Base-by-base conservation (phyloP, 495 filamentous ascomycete genomes). In the Lasiosphaeriaceae sp. region DNA sequence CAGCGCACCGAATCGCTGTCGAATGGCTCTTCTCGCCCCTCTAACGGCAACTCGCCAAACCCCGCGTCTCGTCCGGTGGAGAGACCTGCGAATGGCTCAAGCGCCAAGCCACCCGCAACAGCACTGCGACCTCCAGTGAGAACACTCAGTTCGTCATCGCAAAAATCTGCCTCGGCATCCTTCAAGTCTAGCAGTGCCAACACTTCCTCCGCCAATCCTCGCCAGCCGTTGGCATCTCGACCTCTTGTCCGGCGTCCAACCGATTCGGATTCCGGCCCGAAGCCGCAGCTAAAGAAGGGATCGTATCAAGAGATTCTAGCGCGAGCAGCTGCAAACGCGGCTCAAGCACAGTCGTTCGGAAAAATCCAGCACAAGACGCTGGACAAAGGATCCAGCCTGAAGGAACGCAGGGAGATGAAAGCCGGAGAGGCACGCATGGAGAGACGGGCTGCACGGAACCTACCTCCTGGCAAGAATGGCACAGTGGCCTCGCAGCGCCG, bases 301-400 rank as follows among this genome's bases (percentile, higher is more conserved):
- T 85, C 84, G 1, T 91, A 75, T 63, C 78, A 79, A 45, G 85
- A 87, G 58, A 86, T 90, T 54, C 80, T 91, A 76, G 83, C 81
- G 19, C 77, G 83, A 55, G 88, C 83, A 8, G 77, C 84, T 64
- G 79, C 76, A 43, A 78, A 74, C 41, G 71, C 85, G 57, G 71
- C 66, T 37, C 66, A 63, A 8, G 70, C 77, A 62, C 72, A 71
- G 17, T 69, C 74, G 26, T 70, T 81, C 7, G 80, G 80, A 20
- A 77, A 77, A 65, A 83, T 83, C 44, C 78, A 81, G 55, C 80
- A 83, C 61, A 82, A 80, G 66, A 58, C 73, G n/a, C 70, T 79
- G 2, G 77, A 79, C 60, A 75, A 71, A 47, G 54, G 57, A 2
- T 49, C 68, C 8, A 72, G 58, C 35, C 78, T 78, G 67, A 78